phyloP scores from a whole-genome alignment of 2,329 filamentous ascomycete species.

The Xylaria polymorpha region DNA sequence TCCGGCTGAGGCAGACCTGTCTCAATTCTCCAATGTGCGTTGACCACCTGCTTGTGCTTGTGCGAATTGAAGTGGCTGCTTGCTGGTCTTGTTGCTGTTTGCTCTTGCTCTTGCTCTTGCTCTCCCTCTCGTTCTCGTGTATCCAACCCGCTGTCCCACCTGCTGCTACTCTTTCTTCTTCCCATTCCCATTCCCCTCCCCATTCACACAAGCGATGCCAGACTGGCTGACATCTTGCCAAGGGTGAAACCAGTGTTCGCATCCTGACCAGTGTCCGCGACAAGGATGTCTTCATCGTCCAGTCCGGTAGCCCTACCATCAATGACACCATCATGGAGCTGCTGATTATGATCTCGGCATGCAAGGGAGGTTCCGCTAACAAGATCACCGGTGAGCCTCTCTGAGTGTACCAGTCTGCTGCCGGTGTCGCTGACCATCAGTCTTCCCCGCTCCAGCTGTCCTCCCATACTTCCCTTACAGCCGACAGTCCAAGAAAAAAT shows the following conservation, averaged over 20 bases:
- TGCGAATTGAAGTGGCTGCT: conserved; percentile 18
- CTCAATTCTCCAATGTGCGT: conserved; percentile 77
- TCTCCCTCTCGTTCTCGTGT: neutral
- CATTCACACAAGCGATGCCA: conserved; percentile 23
- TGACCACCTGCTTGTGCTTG: conserved; percentile 38
- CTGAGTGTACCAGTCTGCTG: conserved; percentile 10
- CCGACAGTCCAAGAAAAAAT: conserved; percentile 99
- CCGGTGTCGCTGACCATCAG: conserved; percentile 29
- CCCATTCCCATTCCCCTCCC: neutral
- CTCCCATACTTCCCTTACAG: conserved; percentile 99
- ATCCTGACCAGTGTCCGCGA: conserved; percentile 85
- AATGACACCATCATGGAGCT: conserved; percentile 99
- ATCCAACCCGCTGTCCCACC: neutral
- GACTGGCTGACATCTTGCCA: conserved; percentile 46
- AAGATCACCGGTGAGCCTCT: conserved; percentile 84
- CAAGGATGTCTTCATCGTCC: conserved; percentile 98
- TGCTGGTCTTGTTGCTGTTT: conserved; percentile 13
- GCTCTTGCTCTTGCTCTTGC: neutral
- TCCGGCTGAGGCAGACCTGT: conserved; percentile 72
- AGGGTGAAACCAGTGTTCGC: conserved; percentile 77
- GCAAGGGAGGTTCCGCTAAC: conserved; percentile 96
- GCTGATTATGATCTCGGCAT: conserved; percentile 98
- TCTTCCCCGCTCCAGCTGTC: conserved; percentile 67
- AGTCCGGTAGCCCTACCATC: conserved; percentile 94
- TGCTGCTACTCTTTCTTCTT: neutral